These are phyloP conservation scores for Suhomyces yuchorum DNA, from an alignment of 1,139 yeast genomes.

Conservation along the genomic window DNA sequence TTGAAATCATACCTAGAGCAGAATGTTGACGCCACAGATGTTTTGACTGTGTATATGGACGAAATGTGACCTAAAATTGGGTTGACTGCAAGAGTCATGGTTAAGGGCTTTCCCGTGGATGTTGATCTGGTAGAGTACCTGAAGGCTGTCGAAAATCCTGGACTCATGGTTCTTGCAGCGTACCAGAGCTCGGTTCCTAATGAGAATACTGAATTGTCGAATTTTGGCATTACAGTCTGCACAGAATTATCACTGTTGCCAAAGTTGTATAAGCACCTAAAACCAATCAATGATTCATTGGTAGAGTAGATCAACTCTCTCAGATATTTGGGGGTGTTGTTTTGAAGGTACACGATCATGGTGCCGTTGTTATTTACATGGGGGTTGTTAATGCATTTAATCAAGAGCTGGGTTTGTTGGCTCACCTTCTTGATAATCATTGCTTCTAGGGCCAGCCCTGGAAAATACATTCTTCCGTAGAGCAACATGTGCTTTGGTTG, in stretches of 20 bases:
- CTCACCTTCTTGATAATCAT: constrained; percentile 73
- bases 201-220: constrained; percentile 56
- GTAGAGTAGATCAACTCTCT: constrained; percentile 86
- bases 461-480: constrained; percentile 88
- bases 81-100: constrained; percentile 83
- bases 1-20: constrained; percentile 89
- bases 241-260: constrained; percentile 39
- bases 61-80: constrained; percentile 91
- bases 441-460: constrained; percentile 86
- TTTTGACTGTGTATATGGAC: constrained; percentile 84
- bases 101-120: constrained; percentile 83
- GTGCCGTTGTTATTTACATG: constrained; percentile 57
- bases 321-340: constrained; percentile 63
- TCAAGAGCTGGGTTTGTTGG: constrained; percentile 59
- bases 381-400: constrained; percentile 77
- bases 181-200: constrained; percentile 90
- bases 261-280: constrained; percentile 75
- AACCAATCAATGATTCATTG: constrained; percentile 84
- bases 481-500: constrained; percentile 23
- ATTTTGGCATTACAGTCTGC: constrained; percentile 34
- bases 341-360: constrained; percentile 72
- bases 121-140: constrained; percentile 87
- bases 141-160: constrained; percentile 80
- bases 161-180: constrained; percentile 80
- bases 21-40: constrained; percentile 74